phyloP scores from a whole-genome alignment of 179 eudicot species.

The Silene noctiflora region DNA sequence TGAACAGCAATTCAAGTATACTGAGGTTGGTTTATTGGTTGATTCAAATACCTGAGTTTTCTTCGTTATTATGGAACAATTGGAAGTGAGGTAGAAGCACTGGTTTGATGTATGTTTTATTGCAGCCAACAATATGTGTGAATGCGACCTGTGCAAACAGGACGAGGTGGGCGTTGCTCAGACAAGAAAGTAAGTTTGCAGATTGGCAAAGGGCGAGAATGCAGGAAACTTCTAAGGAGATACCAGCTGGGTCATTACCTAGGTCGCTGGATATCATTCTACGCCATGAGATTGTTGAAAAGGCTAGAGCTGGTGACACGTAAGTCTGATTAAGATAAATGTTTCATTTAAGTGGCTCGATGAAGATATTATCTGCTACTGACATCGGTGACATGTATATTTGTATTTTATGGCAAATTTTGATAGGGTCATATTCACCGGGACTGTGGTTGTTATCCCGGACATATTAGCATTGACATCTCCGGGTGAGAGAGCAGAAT shows the following conservation, averaged over 20 bases:
- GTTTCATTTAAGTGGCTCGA: not conserved
- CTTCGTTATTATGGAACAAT: not conserved
- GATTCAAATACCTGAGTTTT: not conserved
- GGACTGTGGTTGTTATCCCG: slow-evolving; percentile 92
- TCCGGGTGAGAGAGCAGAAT: slow-evolving; percentile 95
- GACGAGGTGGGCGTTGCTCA: slow-evolving; percentile 63
- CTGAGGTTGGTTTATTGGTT: slow-evolving; percentile 63
- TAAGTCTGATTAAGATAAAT: slow-evolving; percentile 26
- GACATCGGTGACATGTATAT: slow-evolving; percentile 9
- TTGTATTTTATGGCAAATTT: slow-evolving; percentile 11
- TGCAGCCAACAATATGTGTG: slow-evolving; percentile 85
- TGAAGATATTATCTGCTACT: not conserved
- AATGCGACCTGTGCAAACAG: slow-evolving; percentile 77
- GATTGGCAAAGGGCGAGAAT: slow-evolving; percentile 98
- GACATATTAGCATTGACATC: slow-evolving; percentile 89
- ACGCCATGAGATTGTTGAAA: slow-evolving; percentile 96
- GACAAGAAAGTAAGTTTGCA: slow-evolving; percentile 93
- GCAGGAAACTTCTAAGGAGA: slow-evolving; percentile 95
- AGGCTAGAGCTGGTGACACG: slow-evolving; percentile 99
- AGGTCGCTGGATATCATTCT: slow-evolving; percentile 88
- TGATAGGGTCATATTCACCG: slow-evolving; percentile 83
- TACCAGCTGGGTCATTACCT: slow-evolving; percentile 94
- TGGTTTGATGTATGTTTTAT: slow-evolving; percentile 13
- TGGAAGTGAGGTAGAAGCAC: not conserved
- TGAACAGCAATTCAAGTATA: slow-evolving; percentile 91